Evolutionary conservation across 257 asterid genomes (phyloP).

Genomic region (Scutellaria minor): DNA sequence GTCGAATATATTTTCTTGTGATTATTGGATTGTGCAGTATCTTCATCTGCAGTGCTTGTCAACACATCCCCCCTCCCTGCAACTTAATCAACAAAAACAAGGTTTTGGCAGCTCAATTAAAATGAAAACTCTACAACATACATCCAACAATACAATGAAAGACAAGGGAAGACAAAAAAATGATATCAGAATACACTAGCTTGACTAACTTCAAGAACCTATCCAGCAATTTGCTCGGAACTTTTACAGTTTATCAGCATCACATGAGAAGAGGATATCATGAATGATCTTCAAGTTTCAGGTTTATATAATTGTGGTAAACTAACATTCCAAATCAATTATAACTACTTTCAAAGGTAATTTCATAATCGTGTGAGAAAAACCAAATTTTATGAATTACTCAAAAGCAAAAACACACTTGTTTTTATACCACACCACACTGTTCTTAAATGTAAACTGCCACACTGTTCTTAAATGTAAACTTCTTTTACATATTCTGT

Average conservation of each 20-base stretch:
- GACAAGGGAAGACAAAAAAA: background rate
- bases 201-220: background rate
- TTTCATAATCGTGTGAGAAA: too few species aligned
- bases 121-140: background rate
- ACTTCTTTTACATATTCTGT: too few species aligned
- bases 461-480: too few species aligned
- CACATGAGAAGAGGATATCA: background rate
- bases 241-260: background rate
- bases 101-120: too few species aligned
- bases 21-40: conserved; percentile 43
- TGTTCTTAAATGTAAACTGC: too few species aligned
- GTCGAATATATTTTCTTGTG: conserved; percentile 47
- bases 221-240: background rate
- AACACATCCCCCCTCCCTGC: conserved; percentile 55
- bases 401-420: too few species aligned
- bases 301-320: background rate
- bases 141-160: background rate
- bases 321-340: too few species aligned
- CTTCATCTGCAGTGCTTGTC: conserved; percentile 49
- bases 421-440: too few species aligned
- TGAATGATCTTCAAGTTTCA: background rate
- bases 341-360: too few species aligned
- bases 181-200: background rate
- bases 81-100: conserved; percentile 37
- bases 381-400: too few species aligned